phyloP scores from a whole-genome alignment of 192 early-diverging fungal species.

The Backusella macrospora region DNA sequence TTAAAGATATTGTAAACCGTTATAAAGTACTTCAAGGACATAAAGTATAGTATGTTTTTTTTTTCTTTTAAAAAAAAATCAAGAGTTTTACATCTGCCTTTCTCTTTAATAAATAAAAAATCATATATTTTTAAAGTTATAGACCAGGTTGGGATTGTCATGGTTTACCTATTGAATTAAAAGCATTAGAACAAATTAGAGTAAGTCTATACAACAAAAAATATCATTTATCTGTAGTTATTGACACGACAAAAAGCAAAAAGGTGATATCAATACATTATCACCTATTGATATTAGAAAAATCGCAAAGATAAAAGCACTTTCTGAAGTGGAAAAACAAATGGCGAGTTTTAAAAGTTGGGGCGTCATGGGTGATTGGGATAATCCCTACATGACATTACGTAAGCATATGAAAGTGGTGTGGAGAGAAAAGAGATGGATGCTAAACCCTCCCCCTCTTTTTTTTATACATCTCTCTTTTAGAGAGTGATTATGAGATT shows the following conservation, averaged over 20 bases:
- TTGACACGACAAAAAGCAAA: conserved; percentile 3
- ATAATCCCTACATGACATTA: conserved; percentile 68
- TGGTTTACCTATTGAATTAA: conserved; percentile 81
- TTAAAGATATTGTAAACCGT: conserved; percentile 80
- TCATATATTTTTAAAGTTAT: too few relatives aligned
- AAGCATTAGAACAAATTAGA: conserved; percentile 66
- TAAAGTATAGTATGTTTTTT: conserved; percentile 59
- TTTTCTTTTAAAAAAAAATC: not conserved
- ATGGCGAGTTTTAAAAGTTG: conserved; percentile 62
- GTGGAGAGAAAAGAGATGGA: not conserved
- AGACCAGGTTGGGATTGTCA: conserved; percentile 84
- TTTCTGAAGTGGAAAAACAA: conserved; percentile 61
- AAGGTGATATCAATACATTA: conserved; percentile 21
- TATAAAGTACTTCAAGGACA: conserved; percentile 72
- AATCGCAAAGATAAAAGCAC: conserved; percentile 61
- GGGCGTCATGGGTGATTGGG: conserved; percentile 80
- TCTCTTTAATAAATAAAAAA: not conserved
- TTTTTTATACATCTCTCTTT: not conserved
- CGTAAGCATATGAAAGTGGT: conserved; percentile 21
- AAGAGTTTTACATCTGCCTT: not conserved
- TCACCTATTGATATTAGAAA: conserved; percentile 53
- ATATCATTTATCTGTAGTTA: not conserved
- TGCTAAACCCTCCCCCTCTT: not conserved
- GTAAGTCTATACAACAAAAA: conserved; percentile 10
- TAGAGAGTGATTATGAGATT: conserved; percentile 73